Evolutionary conservation across 371 early-diverging fungal species (phyloP).

Genomic region (Rhizopus stolonifer): DNA sequence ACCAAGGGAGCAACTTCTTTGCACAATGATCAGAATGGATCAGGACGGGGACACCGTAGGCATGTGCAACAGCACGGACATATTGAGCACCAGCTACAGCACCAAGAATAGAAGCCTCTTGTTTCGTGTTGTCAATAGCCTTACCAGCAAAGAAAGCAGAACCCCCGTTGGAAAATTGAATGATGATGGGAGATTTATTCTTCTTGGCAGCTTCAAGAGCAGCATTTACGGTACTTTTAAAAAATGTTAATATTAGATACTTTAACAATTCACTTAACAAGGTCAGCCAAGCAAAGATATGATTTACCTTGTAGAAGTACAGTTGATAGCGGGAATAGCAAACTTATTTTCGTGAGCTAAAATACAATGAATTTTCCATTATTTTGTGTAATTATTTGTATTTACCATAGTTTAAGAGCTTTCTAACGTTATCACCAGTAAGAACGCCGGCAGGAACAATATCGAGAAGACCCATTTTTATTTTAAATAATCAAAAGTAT

Average conservation of each 20-base stretch:
- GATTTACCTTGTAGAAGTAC: constrained; percentile 76
- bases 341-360: constrained; percentile 79
- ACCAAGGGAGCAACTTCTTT: constrained; percentile 91
- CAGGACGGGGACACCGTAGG: constrained; percentile 87
- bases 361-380: too few species aligned
- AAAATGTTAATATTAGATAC: background rate
- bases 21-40: constrained; percentile 95
- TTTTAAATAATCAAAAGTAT: too few species aligned
- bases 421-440: constrained; percentile 85
- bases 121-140: constrained; percentile 82
- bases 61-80: constrained; percentile 80
- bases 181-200: constrained; percentile 83
- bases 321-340: constrained; percentile 94
- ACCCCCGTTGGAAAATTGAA: constrained; percentile 93
- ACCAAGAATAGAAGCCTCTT: constrained; percentile 85
- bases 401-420: constrained; percentile 75
- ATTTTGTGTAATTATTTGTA: too few species aligned
- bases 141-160: constrained; percentile 88
- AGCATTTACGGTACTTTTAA: constrained; percentile 77
- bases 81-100: constrained; percentile 85
- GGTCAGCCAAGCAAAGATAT: background rate
- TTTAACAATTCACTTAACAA: background rate
- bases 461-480: constrained; percentile 71
- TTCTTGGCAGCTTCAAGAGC: constrained; percentile 91
- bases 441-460: constrained; percentile 88